Evolutionary conservation across 164 flowering plant species (phyloP).

Genomic region (Vitis vinifera): DNA sequence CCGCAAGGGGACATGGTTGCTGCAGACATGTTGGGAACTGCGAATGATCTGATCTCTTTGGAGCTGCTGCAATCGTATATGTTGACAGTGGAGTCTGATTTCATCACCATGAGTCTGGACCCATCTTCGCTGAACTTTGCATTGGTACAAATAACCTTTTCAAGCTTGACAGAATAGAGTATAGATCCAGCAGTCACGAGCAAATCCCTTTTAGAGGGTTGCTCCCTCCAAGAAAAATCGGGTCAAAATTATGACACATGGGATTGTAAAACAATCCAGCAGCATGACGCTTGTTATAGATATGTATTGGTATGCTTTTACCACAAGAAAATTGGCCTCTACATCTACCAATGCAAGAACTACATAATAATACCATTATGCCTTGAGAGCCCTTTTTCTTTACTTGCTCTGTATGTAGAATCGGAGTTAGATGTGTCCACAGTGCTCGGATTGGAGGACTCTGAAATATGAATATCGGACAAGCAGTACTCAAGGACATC

Average conservation of each 20-base stretch:
- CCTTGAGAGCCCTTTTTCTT: slow-evolving; percentile 41
- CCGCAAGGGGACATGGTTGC: slow-evolving; percentile 81
- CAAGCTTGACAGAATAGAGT: slow-evolving; percentile 63
- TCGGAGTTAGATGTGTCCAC: slow-evolving; percentile 20
- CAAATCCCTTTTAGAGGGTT: slow-evolving; percentile 85
- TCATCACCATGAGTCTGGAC: slow-evolving; percentile 65
- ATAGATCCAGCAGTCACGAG: slow-evolving; percentile 86
- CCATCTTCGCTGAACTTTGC: slow-evolving; percentile 82
- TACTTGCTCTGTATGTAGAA: slow-evolving; percentile 11
- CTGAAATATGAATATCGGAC: slow-evolving; percentile 65
- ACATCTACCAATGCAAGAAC: slow-evolving; percentile 89
- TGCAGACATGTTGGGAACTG: slow-evolving; percentile 59
- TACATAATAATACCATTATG: slow-evolving; percentile 88
- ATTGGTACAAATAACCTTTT: slow-evolving; percentile 52
- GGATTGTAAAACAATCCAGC: slow-evolving; percentile 92
- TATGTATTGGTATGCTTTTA: slow-evolving; percentile 97
- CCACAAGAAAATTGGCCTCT: slow-evolving; percentile 94
- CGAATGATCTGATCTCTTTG: slow-evolving; percentile 60
- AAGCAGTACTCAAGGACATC: slow-evolving; percentile 96
- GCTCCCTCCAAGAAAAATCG: slow-evolving; percentile 86
- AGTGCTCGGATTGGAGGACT: slow-evolving; percentile 23
- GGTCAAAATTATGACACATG: slow-evolving; percentile 80
- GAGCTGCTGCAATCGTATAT: slow-evolving; percentile 53
- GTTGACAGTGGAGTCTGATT: slow-evolving; percentile 50
- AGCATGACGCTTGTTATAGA: slow-evolving; percentile 94